These are phyloP conservation scores for Sporothrix inflata DNA, from an alignment of 2,329 filamentous ascomycete genomes.

Conservation along the genomic window DNA sequence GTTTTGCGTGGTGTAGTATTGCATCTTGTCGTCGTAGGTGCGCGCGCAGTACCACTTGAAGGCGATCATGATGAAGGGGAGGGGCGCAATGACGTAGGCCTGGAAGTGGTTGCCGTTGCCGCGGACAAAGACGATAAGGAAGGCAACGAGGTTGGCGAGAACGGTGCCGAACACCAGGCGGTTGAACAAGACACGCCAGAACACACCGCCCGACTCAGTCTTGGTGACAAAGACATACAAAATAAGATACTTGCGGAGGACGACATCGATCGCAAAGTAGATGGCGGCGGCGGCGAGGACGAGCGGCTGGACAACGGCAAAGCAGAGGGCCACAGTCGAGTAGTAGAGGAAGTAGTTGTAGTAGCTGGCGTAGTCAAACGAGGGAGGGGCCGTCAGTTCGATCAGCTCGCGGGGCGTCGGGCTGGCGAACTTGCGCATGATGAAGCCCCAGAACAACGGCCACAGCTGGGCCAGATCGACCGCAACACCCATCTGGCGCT, in stretches of 20 bases:
- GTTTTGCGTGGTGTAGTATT: conserved; percentile 75
- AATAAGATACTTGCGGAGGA: conserved; percentile 92
- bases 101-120: conserved; percentile 62
- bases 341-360: conserved; percentile 99
- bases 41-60: conserved; percentile 87
- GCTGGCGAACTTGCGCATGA: conserved; percentile 79
- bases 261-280: conserved; percentile 86
- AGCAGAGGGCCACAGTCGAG: conserved; percentile 83
- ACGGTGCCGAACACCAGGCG: conserved; percentile 83
- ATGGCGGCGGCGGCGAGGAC: conserved; percentile 83
- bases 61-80: conserved; percentile 74
- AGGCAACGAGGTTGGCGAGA: conserved; percentile 77
- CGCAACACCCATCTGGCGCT: conserved; percentile 91
- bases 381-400: conserved; percentile 85
- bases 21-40: conserved; percentile 76
- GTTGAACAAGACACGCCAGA: conserved; percentile 91
- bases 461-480: conserved; percentile 89
- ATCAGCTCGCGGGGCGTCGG: conserved; percentile 92
- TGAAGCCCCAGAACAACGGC: conserved; percentile 81
- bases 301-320: conserved; percentile 82
- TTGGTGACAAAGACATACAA: conserved; percentile 97
- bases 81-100: conserved; percentile 71
- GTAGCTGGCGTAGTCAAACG: conserved; percentile 94
- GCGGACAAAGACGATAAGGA: conserved; percentile 72
- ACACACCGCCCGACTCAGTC: conserved; percentile 90